Percentiles rank a stretch among this genome's conserved stretches.
Conservation (phyloP, 805 yeast genomes). For the Maudiozyma saulgeensis region DNA sequence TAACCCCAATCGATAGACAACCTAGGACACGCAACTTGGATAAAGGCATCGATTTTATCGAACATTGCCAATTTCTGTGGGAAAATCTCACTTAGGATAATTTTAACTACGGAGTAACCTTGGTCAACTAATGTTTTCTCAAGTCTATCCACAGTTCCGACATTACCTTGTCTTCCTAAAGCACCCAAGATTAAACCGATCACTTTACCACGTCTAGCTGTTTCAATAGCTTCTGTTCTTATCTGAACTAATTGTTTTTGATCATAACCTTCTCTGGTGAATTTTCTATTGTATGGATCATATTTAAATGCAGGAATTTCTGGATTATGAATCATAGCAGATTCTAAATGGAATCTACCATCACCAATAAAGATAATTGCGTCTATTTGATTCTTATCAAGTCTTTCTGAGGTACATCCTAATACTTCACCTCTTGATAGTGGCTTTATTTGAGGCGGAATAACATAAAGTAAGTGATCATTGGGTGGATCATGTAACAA, state of each 20-base stretch:
- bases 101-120: conserved; percentile 67
- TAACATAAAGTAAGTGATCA: conserved; percentile 43
- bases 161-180: conserved; percentile 89
- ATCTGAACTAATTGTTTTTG: conserved; percentile 72
- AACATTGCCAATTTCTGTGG: conserved; percentile 89
- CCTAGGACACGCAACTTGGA: conserved; percentile 96
- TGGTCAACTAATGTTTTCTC: conserved; percentile 42
- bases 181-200: conserved; percentile 88
- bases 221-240: conserved; percentile 60
- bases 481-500: conserved; percentile 41
- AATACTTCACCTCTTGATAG: conserved; percentile 90
- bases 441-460: conserved; percentile 88
- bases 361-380: conserved; percentile 92
- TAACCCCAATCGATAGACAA: conserved; percentile 98
- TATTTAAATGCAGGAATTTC: conserved; percentile 83
- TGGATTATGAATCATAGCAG: conserved; percentile 97
- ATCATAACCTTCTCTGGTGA: conserved; percentile 81
- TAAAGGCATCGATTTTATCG: conserved; percentile 87
- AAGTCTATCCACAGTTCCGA: conserved; percentile 59
- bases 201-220: conserved; percentile 50
- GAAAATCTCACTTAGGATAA: conserved; percentile 83
- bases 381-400: conserved; percentile 52
- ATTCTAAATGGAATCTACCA: conserved; percentile 90
- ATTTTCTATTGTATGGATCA: conserved; percentile 89
- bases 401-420: conserved; percentile 87